A percentile compares a stretch with the other conserved stretches of the same genome.
Evolutionary conservation across 2,329 filamentous ascomycete genomes (phyloP).

Genomic region (Fusarium setosum): DNA sequence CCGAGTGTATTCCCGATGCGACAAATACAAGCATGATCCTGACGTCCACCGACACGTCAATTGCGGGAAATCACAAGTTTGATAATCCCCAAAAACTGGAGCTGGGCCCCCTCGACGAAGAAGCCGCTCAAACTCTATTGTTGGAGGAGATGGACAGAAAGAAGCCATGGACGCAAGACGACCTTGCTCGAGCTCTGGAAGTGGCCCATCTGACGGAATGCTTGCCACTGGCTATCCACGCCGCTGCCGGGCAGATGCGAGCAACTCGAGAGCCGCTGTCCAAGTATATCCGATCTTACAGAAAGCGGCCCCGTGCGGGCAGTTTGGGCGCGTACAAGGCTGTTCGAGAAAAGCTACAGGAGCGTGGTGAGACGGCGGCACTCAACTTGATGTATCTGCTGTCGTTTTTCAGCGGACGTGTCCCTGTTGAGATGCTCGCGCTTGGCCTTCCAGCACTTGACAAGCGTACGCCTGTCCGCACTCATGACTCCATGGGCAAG

Average conservation of each 20-base stretch:
- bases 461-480: slow-evolving; percentile 36
- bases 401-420: slow-evolving; percentile 36
- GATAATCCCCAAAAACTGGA: slow-evolving; percentile 38
- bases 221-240: slow-evolving; percentile 35
- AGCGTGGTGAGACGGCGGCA: slow-evolving; percentile 38
- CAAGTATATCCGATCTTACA: slow-evolving; percentile 40
- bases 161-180: slow-evolving; percentile 37
- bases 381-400: slow-evolving; percentile 41
- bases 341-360: slow-evolving; percentile 34
- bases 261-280: slow-evolving; percentile 38
- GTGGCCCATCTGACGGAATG: slow-evolving; percentile 34
- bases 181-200: slow-evolving; percentile 31
- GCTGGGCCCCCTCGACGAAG: slow-evolving; percentile 29
- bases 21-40: slow-evolving; percentile 39
- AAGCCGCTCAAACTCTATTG: slow-evolving; percentile 30
- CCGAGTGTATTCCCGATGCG: slow-evolving; percentile 34
- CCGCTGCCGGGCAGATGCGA: slow-evolving; percentile 34
- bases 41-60: slow-evolving; percentile 40
- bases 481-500: slow-evolving; percentile 31
- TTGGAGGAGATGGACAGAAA: slow-evolving; percentile 40
- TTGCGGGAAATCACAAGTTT: slow-evolving; percentile 38
- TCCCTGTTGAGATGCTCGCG: slow-evolving; percentile 40
- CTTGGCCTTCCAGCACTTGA: slow-evolving; percentile 38
- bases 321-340: slow-evolving; percentile 38
- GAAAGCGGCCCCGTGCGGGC: slow-evolving; percentile 31